phyloP scores from a whole-genome alignment of 768 basidiomycete species.

The Tulasnella sp. region DNA sequence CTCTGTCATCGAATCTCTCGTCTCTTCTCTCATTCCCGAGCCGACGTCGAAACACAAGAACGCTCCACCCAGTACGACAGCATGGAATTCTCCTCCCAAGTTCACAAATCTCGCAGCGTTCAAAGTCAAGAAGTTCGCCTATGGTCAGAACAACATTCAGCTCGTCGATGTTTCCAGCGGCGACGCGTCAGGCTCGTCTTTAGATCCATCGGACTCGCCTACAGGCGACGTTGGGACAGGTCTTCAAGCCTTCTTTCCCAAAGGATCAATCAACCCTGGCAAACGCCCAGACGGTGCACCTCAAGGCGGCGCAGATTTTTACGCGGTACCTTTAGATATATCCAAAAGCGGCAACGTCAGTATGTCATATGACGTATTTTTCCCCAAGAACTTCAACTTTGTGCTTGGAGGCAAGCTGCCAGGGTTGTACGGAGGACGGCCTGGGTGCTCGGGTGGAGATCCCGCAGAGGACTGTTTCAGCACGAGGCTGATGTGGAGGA shows the following conservation, averaged over 20 bases:
- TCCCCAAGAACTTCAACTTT: constrained; percentile 66
- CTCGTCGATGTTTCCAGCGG: constrained; percentile 46
- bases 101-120: constrained; percentile 56
- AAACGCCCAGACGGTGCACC: constrained; percentile 35
- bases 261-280: constrained; percentile 59
- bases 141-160: constrained; percentile 47
- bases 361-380: constrained; percentile 65
- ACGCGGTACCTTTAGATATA: constrained; percentile 38
- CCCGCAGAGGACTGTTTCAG: constrained; percentile 71
- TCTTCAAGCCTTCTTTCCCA: constrained; percentile 61
- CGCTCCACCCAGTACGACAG: background rate
- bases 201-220: constrained; percentile 24
- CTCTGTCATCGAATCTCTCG: background rate
- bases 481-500: constrained; percentile 68
- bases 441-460: constrained; percentile 63
- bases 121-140: constrained; percentile 49
- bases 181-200: constrained; percentile 29
- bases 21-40: background rate
- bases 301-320: constrained; percentile 67
- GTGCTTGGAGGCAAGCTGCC: constrained; percentile 80
- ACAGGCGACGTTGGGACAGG: constrained; percentile 34
- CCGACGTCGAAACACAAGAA: background rate
- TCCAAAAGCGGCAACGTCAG: constrained; percentile 44
- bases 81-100: constrained; percentile 47
- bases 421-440: constrained; percentile 51